Conservation (phyloP, 352 stramenopile species). For the Globisporangium cederbergense region DNA sequence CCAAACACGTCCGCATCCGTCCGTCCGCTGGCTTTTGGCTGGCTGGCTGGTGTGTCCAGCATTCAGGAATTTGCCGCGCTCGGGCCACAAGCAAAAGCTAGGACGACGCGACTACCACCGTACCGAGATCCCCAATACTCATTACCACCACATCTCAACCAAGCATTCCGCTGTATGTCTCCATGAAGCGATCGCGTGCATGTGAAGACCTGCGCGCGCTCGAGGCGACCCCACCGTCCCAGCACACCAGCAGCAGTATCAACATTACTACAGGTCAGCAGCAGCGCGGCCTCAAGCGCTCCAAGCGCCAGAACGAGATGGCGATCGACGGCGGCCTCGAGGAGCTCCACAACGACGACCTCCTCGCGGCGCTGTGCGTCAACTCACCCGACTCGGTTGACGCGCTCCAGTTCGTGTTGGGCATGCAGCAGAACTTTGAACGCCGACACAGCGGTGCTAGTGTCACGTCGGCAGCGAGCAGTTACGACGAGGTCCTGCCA, state of each 20-base stretch:
- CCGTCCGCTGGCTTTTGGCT: not conserved
- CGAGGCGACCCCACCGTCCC: slow-evolving; percentile 26
- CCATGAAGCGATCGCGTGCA: slow-evolving; percentile 70
- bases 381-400: not conserved
- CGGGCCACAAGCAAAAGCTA: not conserved
- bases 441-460: slow-evolving; percentile 1
- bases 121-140: not conserved
- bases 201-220: slow-evolving; percentile 64
- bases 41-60: not conserved
- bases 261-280: slow-evolving; percentile 7
- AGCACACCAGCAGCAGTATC: not conserved
- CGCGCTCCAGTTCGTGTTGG: slow-evolving; percentile 12
- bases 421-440: slow-evolving; percentile 11
- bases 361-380: slow-evolving; percentile 6
- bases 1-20: slow-evolving; percentile 1
- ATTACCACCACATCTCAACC: not conserved
- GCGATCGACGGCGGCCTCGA: slow-evolving; percentile 11
- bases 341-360: slow-evolving; percentile 10
- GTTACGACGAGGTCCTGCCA: slow-evolving; percentile 15
- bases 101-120: slow-evolving; percentile 9
- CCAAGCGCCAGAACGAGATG: slow-evolving; percentile 12
- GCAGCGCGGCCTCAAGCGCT: slow-evolving; percentile 13
- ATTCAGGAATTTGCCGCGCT: slow-evolving; percentile 15
- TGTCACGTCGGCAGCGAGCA: not conserved
- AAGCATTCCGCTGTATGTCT: slow-evolving; percentile 7